A percentile compares a stretch with the other conserved stretches of the same genome.
Evolutionary conservation across 2,329 filamentous ascomycete species (phyloP).

Genomic region (Dryadomyces quercus-mongolicae): DNA sequence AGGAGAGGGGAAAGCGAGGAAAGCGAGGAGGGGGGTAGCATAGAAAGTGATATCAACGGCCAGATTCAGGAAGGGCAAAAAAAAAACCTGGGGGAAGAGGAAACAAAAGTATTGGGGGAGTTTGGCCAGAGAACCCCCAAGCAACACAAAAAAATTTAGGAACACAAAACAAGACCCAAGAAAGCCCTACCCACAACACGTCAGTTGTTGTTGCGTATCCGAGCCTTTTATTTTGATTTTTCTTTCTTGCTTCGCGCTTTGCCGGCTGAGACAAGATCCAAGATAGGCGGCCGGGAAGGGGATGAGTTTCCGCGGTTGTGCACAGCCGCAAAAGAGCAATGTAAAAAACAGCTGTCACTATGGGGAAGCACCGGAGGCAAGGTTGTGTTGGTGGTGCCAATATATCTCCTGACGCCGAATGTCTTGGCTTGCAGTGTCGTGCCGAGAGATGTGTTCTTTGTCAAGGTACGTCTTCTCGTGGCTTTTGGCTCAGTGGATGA

Average conservation of each 20-base stretch:
- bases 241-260: not conserved
- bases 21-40: not conserved
- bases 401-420: not conserved
- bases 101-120: not conserved
- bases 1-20: not conserved
- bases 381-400: not conserved
- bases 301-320: not conserved
- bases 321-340: not conserved
- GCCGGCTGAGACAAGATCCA: not conserved
- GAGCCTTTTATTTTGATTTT: not conserved
- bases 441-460: not conserved
- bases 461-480: not conserved
- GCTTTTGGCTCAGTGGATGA: not conserved
- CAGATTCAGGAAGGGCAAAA: not conserved
- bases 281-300: not conserved
- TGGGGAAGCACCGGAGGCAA: not conserved
- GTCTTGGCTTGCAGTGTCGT: not conserved
- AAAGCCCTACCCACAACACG: not conserved
- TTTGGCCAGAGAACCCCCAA: not conserved
- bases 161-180: not conserved
- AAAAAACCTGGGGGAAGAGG: not conserved
- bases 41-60: not conserved
- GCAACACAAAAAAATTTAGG: constrained; percentile 1
- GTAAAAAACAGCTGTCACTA: not conserved
- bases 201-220: not conserved